Evolutionary conservation across 192 early-diverging fungal species (phyloP), one percentile per base, ranked within the genome.

Genomic region (Rhizophagus clarus): DNA sequence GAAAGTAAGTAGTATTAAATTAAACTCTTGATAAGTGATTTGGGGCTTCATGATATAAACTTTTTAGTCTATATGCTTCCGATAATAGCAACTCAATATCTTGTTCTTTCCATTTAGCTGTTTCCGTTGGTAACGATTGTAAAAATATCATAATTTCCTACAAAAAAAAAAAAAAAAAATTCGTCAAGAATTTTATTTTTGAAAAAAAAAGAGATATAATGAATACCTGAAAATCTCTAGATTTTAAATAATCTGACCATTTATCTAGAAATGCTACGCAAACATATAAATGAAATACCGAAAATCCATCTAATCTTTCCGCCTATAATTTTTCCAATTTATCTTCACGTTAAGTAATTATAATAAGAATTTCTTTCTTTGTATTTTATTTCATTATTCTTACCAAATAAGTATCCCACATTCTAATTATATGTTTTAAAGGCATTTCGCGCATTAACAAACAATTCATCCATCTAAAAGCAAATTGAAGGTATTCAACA

Each of bases 401-500:
- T 86, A 93, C 94, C 81, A 96, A 83, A 82, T 99, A 99, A 51
- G 97, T 97, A 81, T 99, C 98, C 98, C 98, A 99, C 95, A 99
- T 98, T 32, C 98, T 92, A 61, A 99, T 94, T 3, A 92, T 98
- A 80, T 90, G 93, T 69, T 88, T 85, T 4, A 99, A 85, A 31
- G 93, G 91, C 56, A 99, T 84, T 84, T 99, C 98, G 61, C 98
- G 91, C 97, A 99, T 97, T 79, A 99, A 84, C 40, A 99, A 82
- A 84, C 98, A 99, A 86, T 99, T 99, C 92, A 99, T 97, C 98
- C 98, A 99, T 68, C 98, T 90, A 82, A 98, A 99, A 10, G 98
- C 95, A 88, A 99, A 99, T 85, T 98, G 97, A 72, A 99, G 96
- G 82, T 97, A 99, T 81, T 99, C 97, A 28, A 99, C 88, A 66